A percentile compares a stretch with the other conserved stretches of the same genome.
Evolutionary conservation across 441 rosid genomes (phyloP).

Genomic region (Corymbia calophylla): DNA sequence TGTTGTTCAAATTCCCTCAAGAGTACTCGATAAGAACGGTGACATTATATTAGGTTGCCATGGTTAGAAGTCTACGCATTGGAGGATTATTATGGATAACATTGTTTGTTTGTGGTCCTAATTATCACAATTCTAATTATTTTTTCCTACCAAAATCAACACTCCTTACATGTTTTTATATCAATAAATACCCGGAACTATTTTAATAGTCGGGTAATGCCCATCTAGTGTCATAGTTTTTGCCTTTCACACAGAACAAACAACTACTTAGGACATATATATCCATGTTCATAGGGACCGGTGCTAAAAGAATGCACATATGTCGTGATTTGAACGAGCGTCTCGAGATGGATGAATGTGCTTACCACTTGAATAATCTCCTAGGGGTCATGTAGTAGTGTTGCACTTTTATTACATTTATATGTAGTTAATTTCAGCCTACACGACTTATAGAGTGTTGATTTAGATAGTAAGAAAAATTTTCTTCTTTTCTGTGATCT

Average conservation of each 20-base stretch:
- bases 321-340: accelerated
- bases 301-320: background rate
- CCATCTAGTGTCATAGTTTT: background rate
- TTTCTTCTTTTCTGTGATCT: background rate
- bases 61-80: background rate
- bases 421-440: background rate
- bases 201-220: background rate
- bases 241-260: accelerated
- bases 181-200: accelerated
- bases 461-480: background rate
- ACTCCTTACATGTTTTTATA: background rate
- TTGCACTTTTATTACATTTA: background rate
- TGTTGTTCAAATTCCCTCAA: background rate
- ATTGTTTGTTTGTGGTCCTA: background rate
- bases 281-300: background rate
- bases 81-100: background rate
- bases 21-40: background rate
- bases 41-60: background rate
- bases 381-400: background rate
- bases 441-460: background rate
- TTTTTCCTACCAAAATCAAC: background rate
- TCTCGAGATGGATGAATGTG: accelerated
- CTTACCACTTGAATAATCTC: background rate
- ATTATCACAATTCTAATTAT: background rate
- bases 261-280: background rate